Percentiles rank a stretch among this genome's conserved stretches.
Evolutionary conservation across 2,329 filamentous ascomycete genomes (phyloP).

Genomic region (Claviceps capensis): DNA sequence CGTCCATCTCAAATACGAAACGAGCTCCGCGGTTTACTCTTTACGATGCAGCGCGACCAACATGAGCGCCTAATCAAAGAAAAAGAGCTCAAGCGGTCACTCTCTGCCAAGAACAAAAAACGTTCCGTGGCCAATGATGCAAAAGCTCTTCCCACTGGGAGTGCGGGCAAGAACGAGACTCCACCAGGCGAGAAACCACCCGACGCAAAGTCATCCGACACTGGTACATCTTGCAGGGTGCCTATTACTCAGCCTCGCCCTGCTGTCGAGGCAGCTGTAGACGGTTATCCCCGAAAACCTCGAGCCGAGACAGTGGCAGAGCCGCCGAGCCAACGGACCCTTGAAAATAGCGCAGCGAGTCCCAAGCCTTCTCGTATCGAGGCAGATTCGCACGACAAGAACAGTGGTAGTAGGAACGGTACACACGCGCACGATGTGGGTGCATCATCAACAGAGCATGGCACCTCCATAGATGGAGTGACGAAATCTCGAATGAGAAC

Average conservation of each 20-base stretch:
- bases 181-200: background rate
- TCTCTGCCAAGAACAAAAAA: constrained; percentile 13
- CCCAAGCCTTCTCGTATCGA: constrained; percentile 9
- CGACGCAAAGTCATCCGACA: background rate
- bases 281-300: background rate
- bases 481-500: background rate
- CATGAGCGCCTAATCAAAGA: constrained; percentile 26
- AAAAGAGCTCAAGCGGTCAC: constrained; percentile 19
- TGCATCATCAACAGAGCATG: background rate
- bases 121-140: background rate
- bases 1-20: constrained; percentile 45
- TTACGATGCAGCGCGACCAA: constrained; percentile 47
- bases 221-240: background rate
- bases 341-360: constrained; percentile 8
- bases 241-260: background rate
- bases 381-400: constrained; percentile 6
- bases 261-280: too few relatives aligned
- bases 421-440: background rate
- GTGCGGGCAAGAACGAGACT: background rate
- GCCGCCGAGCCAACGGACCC: background rate
- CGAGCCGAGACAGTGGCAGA: background rate
- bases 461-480: background rate
- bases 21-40: constrained; percentile 52
- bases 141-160: background rate
- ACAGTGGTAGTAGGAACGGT: background rate